A percentile compares a stretch with the other conserved stretches of the same genome.
Conservation (phyloP, 2,329 filamentous ascomycete species). For the Aspergillus fructus region DNA sequence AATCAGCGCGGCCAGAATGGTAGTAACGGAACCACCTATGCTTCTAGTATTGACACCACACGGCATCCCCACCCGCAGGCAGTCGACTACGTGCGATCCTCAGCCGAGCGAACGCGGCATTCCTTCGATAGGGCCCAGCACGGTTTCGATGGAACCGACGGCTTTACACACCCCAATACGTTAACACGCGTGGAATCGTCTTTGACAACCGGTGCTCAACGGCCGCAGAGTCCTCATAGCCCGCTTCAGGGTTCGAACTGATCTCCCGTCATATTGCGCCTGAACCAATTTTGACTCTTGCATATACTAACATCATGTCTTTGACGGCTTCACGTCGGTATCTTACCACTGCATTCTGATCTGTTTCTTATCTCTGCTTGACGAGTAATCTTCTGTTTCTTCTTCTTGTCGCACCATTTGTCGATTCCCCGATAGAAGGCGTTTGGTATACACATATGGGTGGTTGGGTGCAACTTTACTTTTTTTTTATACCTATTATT, state of each 20-base stretch:
- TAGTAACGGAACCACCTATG: conserved; percentile 92
- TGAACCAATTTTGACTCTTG: conserved; percentile 27
- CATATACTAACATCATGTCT: conserved; percentile 25
- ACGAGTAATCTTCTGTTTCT: conserved; percentile 25
- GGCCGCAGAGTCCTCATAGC: conserved; percentile 32
- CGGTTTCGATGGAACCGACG: conserved; percentile 82
- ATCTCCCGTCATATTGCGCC: conserved; percentile 32
- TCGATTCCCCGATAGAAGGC: conserved; percentile 43
- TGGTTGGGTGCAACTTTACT: conserved; percentile 32
- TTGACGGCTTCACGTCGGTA: conserved; percentile 21
- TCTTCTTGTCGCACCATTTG: conserved; percentile 18
- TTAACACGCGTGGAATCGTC: conserved; percentile 80
- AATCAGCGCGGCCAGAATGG: conserved; percentile 83
- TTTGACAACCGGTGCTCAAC: conserved; percentile 25
- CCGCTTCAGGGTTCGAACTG: conserved; percentile 33
- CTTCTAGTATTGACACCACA: conserved; percentile 50
- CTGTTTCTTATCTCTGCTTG: conserved; percentile 27
- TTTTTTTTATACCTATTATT: conserved; percentile 13
- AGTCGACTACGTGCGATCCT: conserved; percentile 61
- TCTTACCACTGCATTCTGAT: conserved; percentile 20
- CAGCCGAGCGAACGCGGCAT: conserved; percentile 81
- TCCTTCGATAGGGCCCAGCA: conserved; percentile 83
- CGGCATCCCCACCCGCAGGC: conserved; percentile 58
- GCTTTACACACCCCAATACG: conserved; percentile 88
- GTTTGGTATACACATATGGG: conserved; percentile 37